Base-by-base conservation (phyloP, 2,329 filamentous ascomycete genomes). In the Metarhizium robertsii region DNA sequence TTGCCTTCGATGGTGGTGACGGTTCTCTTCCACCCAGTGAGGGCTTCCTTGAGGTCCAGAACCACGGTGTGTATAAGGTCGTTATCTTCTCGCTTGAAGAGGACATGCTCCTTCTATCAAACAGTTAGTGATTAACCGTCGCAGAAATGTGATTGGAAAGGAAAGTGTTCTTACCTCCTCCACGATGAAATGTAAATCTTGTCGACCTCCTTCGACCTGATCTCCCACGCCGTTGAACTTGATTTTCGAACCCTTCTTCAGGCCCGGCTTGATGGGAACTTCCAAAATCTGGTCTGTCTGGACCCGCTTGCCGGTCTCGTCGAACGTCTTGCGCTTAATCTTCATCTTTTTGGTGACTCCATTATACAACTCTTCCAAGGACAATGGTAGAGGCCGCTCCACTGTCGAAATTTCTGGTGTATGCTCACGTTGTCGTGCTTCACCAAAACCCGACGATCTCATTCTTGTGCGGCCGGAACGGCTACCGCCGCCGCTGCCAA, bases 221-320 rank as follows among this genome's bases (percentile, higher is more conserved):
- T 99, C 94, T 11, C 94, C 94, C n/a, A 99, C 92, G 46, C 92
- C 91, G 67, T 88, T 89, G 69, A 96, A 99, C 74, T 96, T 96
- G 73, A 99, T 96, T 79, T 97, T 99, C 66, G 90, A 95, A 34
- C 94, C 94, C 64, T 95, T 92, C 75, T 97, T 96, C 72, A 97
- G 75, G 57, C 94, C 94, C 6, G 90, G 86, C 75, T 96, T 97
- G 74, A 99, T 96, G 50, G 91, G 90, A 53, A 97, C 92, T 67
- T 95, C 91, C 34, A 99, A 76, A 18, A 96, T 90, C 66, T 92
- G 88, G 64, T 99, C 94, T 58, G 92, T 88, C 3, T 86, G 87
- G 47, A 83, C 89, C 63, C 91, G 85, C 76, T 95, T 96, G 56
- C 90, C 90, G 0, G 80, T 85, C 20, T 85, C 78, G 70, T 99